Percentiles rank a stretch among this genome's conserved stretches.
Conservation (phyloP, 352 stramenopile genomes). For the Globisporangium cystogenes region DNA sequence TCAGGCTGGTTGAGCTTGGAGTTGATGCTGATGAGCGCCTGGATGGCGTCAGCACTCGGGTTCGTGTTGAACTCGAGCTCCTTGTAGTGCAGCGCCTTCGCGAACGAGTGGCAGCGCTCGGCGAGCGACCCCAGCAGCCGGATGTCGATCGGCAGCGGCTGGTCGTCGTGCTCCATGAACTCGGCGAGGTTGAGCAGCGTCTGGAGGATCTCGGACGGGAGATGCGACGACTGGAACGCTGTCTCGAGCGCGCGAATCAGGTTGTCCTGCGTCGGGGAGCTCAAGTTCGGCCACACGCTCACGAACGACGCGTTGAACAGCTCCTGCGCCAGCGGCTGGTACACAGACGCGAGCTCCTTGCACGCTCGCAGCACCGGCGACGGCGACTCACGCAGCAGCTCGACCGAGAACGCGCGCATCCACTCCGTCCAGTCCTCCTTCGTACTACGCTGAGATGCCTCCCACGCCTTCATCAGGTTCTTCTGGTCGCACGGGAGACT, state of each 20-base stretch:
- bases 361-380: constrained; percentile 93
- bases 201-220: constrained; percentile 98
- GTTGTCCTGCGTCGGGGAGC: constrained; percentile 84
- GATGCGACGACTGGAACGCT: constrained; percentile 89
- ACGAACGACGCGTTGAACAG: constrained; percentile 99
- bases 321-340: constrained; percentile 96
- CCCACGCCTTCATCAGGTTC: constrained; percentile 84
- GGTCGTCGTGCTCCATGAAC: constrained; percentile 99
- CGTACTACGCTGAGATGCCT: constrained; percentile 75
- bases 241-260: constrained; percentile 94
- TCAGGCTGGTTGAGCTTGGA: constrained; percentile 96
- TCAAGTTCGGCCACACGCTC: constrained; percentile 97
- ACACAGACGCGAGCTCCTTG: constrained; percentile 95
- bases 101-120: constrained; percentile 98
- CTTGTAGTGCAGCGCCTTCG: constrained; percentile 98
- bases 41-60: constrained; percentile 90
- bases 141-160: constrained; percentile 97
- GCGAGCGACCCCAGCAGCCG: constrained; percentile 94
- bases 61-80: constrained; percentile 97
- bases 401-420: constrained; percentile 96
- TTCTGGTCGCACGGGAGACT: constrained; percentile 76
- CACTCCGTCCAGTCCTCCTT: constrained; percentile 98
- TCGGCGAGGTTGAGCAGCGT: constrained; percentile 98
- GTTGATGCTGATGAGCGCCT: constrained; percentile 99
- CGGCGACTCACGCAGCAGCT: constrained; percentile 96